Conservation (phyloP, 78 protist genomes). For the Pelomyxa schiedti region DNA sequence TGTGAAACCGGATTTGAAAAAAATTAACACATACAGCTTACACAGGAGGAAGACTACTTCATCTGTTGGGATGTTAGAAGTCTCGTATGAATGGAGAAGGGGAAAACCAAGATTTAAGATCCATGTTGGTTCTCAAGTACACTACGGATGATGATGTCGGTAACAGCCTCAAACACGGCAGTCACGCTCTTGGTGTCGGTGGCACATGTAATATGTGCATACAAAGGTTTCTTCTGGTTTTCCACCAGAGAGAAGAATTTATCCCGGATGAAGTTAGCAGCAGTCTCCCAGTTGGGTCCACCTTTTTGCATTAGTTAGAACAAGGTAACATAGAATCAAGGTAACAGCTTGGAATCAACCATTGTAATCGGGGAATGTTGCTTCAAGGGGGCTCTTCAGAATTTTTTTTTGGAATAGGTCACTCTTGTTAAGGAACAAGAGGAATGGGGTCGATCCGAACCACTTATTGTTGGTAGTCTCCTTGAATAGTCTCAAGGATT, state of each 20-base stretch:
- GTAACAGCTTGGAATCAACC: slow-evolving; percentile 39
- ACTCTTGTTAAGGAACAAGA: slow-evolving; percentile 79
- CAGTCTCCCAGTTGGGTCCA: slow-evolving; percentile 52
- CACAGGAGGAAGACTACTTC: too few relatives aligned
- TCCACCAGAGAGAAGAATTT: slow-evolving; percentile 42
- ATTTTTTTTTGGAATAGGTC: slow-evolving; percentile 72
- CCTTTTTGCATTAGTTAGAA: neutral
- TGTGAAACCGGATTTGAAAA: too few relatives aligned
- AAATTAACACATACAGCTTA: too few relatives aligned
- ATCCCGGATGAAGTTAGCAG: slow-evolving; percentile 42
- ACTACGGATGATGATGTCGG: slow-evolving; percentile 54
- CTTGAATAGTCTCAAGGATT: slow-evolving; percentile 75
- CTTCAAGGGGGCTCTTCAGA: slow-evolving; percentile 46
- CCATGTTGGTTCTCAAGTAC: too few relatives aligned
- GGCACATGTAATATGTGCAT: slow-evolving; percentile 71
- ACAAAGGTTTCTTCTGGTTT: slow-evolving; percentile 34
- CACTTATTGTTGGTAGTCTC: slow-evolving; percentile 79
- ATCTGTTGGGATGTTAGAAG: too few relatives aligned
- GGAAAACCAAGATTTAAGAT: too few relatives aligned
- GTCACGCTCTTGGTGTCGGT: slow-evolving; percentile 64
- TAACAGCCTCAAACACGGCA: slow-evolving; percentile 63
- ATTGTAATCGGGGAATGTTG: slow-evolving; percentile 58
- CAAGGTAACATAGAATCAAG: too few relatives aligned
- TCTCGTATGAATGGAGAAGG: too few relatives aligned
- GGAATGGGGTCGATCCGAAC: slow-evolving; percentile 80